These are phyloP conservation scores for Ochetophila trinervis DNA, from an alignment of 306 rosid species.

Conservation along the genomic window DNA sequence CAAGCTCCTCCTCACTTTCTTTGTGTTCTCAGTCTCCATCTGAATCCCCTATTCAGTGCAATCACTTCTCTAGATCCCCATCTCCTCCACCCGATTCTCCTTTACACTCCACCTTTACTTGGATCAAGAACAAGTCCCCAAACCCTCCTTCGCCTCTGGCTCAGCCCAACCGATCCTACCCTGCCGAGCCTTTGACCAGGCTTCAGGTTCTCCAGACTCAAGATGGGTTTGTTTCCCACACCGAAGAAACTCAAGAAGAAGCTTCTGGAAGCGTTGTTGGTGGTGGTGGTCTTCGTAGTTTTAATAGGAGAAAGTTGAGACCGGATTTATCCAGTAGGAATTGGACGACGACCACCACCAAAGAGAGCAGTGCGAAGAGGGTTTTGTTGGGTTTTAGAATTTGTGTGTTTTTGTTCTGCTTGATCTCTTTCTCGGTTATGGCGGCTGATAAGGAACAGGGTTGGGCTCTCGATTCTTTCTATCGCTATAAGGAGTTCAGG, in stretches of 20 bases:
- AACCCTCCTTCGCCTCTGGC: slow-evolving; percentile 29
- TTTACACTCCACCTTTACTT: slow-evolving; percentile 35
- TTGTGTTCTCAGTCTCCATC: slow-evolving; percentile 28
- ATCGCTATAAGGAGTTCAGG: slow-evolving; percentile 61
- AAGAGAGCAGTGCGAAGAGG: slow-evolving; percentile 41
- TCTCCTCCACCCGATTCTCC: slow-evolving; percentile 45
- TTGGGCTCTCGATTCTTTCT: slow-evolving; percentile 66
- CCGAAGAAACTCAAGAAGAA: slow-evolving; percentile 24
- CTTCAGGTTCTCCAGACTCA: slow-evolving; percentile 42
- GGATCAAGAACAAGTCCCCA: slow-evolving; percentile 12
- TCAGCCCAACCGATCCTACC: slow-evolving; percentile 42
- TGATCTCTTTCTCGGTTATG: slow-evolving; percentile 62
- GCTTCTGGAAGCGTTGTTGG: slow-evolving; percentile 1
- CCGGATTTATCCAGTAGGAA: slow-evolving; percentile 36
- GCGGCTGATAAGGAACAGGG: slow-evolving; percentile 53
- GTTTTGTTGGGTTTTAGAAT: slow-evolving; percentile 50
- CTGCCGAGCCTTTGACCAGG: slow-evolving; percentile 49
- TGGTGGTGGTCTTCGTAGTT: slow-evolving; percentile 22
- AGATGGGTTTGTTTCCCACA: slow-evolving; percentile 36
- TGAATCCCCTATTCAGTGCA: slow-evolving; percentile 2
- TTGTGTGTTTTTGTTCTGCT: slow-evolving; percentile 46
- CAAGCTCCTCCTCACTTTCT: slow-evolving; percentile 19
- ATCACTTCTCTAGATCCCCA: slow-evolving; percentile 33
- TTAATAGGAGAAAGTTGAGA: slow-evolving; percentile 36
- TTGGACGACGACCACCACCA: slow-evolving; percentile 20